Conservation (phyloP, 2,329 filamentous ascomycete species). For the Coniochaeta ligniaria region DNA sequence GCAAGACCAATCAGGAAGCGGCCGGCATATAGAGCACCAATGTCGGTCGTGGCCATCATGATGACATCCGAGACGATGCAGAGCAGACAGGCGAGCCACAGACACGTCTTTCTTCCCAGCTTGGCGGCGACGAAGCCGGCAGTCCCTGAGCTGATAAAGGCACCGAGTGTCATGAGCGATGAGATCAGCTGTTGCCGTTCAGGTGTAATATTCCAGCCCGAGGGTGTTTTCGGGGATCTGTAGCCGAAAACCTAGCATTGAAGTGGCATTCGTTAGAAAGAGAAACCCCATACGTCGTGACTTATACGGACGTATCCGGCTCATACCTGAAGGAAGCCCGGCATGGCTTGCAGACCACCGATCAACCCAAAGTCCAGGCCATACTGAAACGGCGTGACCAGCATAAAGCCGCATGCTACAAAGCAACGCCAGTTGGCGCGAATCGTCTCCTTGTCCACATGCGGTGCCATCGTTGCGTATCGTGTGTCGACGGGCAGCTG, state of each 20-base stretch:
- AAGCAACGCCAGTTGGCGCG: slow-evolving; percentile 38
- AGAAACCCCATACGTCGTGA: slow-evolving; percentile 1
- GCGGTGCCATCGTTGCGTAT: neutral
- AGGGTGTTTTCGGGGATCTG: slow-evolving; percentile 17
- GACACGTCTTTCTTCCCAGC: slow-evolving; percentile 23
- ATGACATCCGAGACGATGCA: slow-evolving; percentile 41
- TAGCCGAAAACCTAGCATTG: slow-evolving; percentile 19
- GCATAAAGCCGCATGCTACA: slow-evolving; percentile 35
- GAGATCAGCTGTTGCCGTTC: slow-evolving; percentile 30
- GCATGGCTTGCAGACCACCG: slow-evolving; percentile 39
- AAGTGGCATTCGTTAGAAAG: neutral
- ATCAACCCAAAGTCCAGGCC: slow-evolving; percentile 41
- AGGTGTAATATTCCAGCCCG: slow-evolving; percentile 29
- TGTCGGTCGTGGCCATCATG: slow-evolving; percentile 44
- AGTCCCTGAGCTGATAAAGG: slow-evolving; percentile 26
- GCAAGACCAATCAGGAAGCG: slow-evolving; percentile 43
- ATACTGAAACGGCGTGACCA: slow-evolving; percentile 40
- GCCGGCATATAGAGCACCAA: slow-evolving; percentile 42
- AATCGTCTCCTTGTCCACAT: slow-evolving; percentile 16
- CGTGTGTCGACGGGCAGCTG: neutral
- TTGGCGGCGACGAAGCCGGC: slow-evolving; percentile 25
- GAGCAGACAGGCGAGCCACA: slow-evolving; percentile 34
- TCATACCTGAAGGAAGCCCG: slow-evolving; percentile 32
- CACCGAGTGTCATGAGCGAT: slow-evolving; percentile 30
- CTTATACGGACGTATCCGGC: neutral